Evolutionary conservation across 495 filamentous ascomycete species (phyloP).

Genomic region (Cetradonia linearis): DNA sequence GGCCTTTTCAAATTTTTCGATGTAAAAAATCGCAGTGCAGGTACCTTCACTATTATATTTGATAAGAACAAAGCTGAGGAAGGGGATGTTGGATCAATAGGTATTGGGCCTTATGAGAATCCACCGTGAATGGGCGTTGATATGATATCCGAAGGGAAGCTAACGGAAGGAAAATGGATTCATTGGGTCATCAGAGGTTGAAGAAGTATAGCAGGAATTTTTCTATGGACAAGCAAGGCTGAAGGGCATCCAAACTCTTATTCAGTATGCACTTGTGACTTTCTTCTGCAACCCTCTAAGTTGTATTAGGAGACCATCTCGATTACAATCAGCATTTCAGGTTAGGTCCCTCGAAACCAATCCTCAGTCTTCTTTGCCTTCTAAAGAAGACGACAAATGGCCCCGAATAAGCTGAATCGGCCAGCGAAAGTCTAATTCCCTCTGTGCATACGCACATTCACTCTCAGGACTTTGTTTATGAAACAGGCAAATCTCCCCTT

Average conservation of each 20-base stretch:
- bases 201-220: not conserved
- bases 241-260: not conserved
- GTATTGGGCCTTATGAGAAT: not conserved
- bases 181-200: too few species aligned
- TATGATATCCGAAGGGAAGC: not conserved
- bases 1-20: not conserved
- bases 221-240: not conserved
- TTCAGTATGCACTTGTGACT: not conserved
- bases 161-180: not conserved
- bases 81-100: not conserved
- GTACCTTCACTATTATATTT: not conserved
- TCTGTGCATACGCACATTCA: not conserved
- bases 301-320: too few species aligned
- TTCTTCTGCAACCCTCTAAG: too few species aligned
- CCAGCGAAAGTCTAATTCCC: too few species aligned
- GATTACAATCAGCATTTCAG: too few species aligned
- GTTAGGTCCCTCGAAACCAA: too few species aligned
- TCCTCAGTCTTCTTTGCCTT: too few species aligned
- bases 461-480: not conserved
- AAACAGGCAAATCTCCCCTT: not conserved
- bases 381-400: too few species aligned
- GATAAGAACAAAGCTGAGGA: not conserved
- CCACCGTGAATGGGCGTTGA: not conserved
- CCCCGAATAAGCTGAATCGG: too few species aligned
- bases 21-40: not conserved